phyloP scores from a whole-genome alignment of 164 flowering plant genomes.

The Platanus orientalis region DNA sequence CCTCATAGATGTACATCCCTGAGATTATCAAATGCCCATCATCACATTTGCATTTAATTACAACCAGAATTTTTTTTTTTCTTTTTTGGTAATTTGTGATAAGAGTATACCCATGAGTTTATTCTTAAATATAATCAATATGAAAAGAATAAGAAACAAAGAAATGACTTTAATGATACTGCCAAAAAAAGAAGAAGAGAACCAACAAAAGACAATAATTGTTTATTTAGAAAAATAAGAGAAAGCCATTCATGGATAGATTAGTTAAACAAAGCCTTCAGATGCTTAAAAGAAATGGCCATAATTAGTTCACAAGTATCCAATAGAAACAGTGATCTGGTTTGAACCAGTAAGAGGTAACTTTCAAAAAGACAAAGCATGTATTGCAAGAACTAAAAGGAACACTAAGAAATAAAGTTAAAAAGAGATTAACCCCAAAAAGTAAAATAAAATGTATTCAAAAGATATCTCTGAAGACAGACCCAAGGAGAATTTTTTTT shows the following conservation, averaged over 20 bases:
- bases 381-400: not conserved
- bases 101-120: too few relatives aligned
- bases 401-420: conserved; percentile 1
- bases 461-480: too few relatives aligned
- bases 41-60: too few relatives aligned
- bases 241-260: not conserved
- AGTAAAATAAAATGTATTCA: not conserved
- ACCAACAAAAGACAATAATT: not conserved
- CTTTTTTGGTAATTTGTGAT: too few relatives aligned
- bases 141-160: too few relatives aligned
- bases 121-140: too few relatives aligned
- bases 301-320: not conserved
- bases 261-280: not conserved
- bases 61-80: too few relatives aligned
- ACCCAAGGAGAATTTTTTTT: not conserved
- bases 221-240: not conserved
- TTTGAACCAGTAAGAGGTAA: conserved; percentile 18
- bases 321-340: conserved; percentile 11
- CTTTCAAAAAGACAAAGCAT: conserved; percentile 22
- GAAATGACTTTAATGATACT: too few relatives aligned
- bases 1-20: too few relatives aligned
- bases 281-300: not conserved
- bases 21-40: too few relatives aligned
- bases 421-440: not conserved
- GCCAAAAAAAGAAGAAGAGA: not conserved